Conservation (phyloP, 768 basidiomycete species). For the Leccinum arenicola region DNA sequence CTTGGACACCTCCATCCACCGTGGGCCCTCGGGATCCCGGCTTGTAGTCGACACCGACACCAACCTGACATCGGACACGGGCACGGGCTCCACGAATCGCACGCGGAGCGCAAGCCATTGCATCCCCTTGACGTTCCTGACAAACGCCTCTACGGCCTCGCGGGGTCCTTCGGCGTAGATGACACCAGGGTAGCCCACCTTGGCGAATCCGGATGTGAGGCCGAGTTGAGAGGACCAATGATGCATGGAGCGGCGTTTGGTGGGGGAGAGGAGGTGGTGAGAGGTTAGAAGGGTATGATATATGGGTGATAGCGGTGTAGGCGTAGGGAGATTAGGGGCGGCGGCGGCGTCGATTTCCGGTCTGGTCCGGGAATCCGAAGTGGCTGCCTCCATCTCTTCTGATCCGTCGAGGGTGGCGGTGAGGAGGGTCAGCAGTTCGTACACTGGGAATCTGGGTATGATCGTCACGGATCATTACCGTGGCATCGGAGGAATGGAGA, state of each 20-base stretch:
- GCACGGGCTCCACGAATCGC: slow-evolving; percentile 51
- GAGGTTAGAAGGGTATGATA: slow-evolving; percentile 71
- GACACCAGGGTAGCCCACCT: slow-evolving; percentile 72
- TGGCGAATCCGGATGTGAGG: slow-evolving; percentile 59
- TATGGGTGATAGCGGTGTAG: neutral
- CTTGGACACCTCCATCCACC: slow-evolving; percentile 67
- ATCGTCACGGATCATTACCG: neutral
- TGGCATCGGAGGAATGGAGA: neutral
- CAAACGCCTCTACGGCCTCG: slow-evolving; percentile 58
- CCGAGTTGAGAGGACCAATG: slow-evolving; percentile 54
- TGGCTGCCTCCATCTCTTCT: neutral
- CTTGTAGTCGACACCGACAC: neutral
- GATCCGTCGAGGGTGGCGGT: slow-evolving; percentile 54
- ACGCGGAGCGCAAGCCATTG: slow-evolving; percentile 73
- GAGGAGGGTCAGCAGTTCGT: slow-evolving; percentile 55
- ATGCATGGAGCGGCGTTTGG: slow-evolving; percentile 57
- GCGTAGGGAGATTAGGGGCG: neutral
- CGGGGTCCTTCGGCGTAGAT: slow-evolving; percentile 65
- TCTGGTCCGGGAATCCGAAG: neutral
- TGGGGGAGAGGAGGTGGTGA: slow-evolving; percentile 65
- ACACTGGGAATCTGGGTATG: slow-evolving; percentile 54
- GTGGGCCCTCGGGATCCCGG: neutral
- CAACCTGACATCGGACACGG: neutral
- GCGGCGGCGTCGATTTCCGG: neutral
- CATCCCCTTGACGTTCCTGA: slow-evolving; percentile 66